Conservation (phyloP, 257 asterid species). For the Solanum chaucha region DNA sequence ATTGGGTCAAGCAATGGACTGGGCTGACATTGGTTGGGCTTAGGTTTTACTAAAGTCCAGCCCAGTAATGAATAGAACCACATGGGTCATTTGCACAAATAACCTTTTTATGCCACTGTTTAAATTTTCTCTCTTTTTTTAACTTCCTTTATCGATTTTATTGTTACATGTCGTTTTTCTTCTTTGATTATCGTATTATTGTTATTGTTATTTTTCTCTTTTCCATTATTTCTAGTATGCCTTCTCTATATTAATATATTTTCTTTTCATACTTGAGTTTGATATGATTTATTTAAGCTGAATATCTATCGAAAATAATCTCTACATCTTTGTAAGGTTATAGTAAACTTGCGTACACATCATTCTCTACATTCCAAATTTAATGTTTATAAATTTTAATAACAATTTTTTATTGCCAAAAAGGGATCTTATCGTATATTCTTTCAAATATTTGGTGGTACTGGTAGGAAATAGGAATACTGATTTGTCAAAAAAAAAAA, state of each 20-base stretch:
- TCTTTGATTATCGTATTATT: rapidly evolving
- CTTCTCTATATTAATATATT: too few species aligned
- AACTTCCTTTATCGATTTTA: not conserved
- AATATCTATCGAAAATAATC: not conserved
- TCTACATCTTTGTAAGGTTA: rapidly evolving
- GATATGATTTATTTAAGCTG: too few species aligned
- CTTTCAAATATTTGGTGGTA: not conserved
- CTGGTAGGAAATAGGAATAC: too few species aligned
- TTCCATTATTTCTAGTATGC: rapidly evolving
- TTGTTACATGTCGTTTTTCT: too few species aligned
- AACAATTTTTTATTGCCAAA: not conserved
- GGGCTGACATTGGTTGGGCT: not conserved
- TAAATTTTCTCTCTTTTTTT: too few species aligned
- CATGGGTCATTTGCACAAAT: not conserved
- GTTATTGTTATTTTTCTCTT: not conserved
- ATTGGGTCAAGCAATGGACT: not conserved
- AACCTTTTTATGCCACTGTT: not conserved
- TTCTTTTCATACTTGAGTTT: rapidly evolving
- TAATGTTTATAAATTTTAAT: too few species aligned
- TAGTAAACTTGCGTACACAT: rapidly evolving
- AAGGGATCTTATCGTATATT: not conserved
- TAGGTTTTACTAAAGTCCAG: not conserved
- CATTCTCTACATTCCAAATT: too few species aligned
- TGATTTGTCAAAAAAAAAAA: not conserved
- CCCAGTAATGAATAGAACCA: not conserved